phyloP scores from a whole-genome alignment of 768 basidiomycete species.

The Leccinum aurantiacum region DNA sequence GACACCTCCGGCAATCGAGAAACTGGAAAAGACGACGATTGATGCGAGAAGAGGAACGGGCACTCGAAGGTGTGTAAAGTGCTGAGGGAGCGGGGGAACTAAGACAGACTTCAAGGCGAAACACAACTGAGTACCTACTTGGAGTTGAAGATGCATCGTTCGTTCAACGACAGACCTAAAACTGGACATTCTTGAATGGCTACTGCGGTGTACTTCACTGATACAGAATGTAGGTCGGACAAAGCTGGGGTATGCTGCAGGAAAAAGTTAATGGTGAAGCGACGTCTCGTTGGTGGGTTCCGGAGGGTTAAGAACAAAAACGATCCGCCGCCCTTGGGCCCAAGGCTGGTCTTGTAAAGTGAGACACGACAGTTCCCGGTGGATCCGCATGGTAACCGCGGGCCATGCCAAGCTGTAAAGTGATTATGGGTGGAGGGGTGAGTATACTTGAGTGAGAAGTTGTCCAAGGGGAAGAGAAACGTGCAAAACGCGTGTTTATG shows the following conservation, averaged over 20 bases:
- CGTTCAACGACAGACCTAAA: slow-evolving; percentile 14
- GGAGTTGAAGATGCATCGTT: slow-evolving; percentile 5
- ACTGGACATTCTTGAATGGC: slow-evolving; percentile 2
- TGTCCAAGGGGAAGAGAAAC: slow-evolving; percentile 2
- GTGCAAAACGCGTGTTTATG: slow-evolving; percentile 9
- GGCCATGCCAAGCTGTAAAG: background rate
- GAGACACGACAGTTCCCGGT: background rate
- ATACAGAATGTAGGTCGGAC: background rate
- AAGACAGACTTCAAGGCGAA: background rate
- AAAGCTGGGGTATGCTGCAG: background rate
- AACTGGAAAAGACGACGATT: slow-evolving; percentile 10
- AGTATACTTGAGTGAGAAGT: background rate
- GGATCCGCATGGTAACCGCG: slow-evolving; percentile 1
- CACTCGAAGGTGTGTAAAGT: slow-evolving; percentile 1
- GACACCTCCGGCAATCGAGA: slow-evolving; percentile 8
- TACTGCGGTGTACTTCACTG: background rate
- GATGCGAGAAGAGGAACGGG: slow-evolving; percentile 8
- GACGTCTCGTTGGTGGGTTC: background rate
- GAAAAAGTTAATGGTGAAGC: background rate
- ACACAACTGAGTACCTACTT: slow-evolving; percentile 6
- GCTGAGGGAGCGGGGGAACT: background rate
- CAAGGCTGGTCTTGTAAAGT: background rate
- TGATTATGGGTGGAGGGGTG: background rate
- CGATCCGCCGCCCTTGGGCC: background rate
- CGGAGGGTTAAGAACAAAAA: background rate